Evolutionary conservation across 2,329 filamentous ascomycete species (phyloP), one percentile per base, ranked within the genome.

Genomic region (Arthrobotrys sinensis): DNA sequence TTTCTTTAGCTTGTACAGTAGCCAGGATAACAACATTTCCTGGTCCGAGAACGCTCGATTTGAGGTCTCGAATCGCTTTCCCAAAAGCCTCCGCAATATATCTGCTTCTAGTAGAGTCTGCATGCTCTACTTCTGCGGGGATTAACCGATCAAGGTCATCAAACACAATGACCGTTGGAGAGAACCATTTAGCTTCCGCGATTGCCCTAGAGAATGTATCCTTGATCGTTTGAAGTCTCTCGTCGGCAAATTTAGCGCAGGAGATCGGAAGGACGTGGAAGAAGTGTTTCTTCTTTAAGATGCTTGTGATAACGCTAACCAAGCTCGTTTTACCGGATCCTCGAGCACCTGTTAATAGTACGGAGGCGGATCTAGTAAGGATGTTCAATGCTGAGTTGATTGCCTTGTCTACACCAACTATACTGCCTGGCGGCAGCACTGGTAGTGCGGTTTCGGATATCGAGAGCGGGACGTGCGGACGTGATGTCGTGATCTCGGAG

Each of bases 141-240:
- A 95, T 98, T 0, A 99, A 87, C 82, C 93, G 93, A 84, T 99
- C 96, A 5, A 99, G 85, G 82, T 99, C 96, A 82, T 99, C 96
- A 1, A 99, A 87, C 60, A 99, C 90, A 19, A 99, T 92, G 1
- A 98, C 84, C 0, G 94, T 89, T 79, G 90, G 91, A 3, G 96
- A 93, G 43, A 93, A 94, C 96, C 96, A 99, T 48, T 92, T 91
- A 2, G 96, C 96, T 19, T 90, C 89, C 87, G 96, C 93, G 83
- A 99, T 98, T 1, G 97, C 85, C 14, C 93, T 89, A 63, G 89
- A 91, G 4, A 99, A 85, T 0, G 90, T 96, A 82, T 98, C 95
- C 82, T 97, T 97, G 85, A 99, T 93, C 0, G 92, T 93, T 1
- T 93, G 92, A 12, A 97, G 90, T 73, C 95, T 89, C 83, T 99